Evolutionary conservation across 495 filamentous ascomycete genomes (phyloP).

Genomic region (Collariella sp.): DNA sequence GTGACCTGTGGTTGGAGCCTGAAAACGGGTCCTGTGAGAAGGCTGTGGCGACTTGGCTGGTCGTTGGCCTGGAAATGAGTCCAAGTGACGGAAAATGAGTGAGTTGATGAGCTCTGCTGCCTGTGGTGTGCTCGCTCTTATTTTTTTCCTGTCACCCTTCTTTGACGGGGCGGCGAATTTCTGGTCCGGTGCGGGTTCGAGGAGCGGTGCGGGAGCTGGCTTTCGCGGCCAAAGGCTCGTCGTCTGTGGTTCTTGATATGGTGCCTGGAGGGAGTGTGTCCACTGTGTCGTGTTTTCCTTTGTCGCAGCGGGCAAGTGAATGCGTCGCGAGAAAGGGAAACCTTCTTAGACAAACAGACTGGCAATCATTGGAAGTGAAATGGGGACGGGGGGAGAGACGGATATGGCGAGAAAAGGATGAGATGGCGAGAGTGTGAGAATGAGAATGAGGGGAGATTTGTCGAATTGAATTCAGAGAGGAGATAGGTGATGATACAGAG

Average conservation of each 20-base stretch:
- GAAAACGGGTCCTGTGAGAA: conserved; percentile 29
- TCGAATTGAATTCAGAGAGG: conserved; percentile 4
- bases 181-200: conserved; percentile 7
- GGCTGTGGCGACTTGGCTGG: conserved; percentile 24
- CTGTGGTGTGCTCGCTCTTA: background rate
- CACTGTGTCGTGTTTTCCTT: conserved; percentile 27
- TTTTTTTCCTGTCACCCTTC: conserved; percentile 9
- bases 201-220: conserved; percentile 6
- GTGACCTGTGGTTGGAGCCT: conserved; percentile 30
- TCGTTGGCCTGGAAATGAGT: conserved; percentile 7
- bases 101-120: conserved; percentile 4
- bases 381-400: background rate
- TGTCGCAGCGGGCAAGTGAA: conserved; percentile 41
- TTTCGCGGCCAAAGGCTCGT: conserved; percentile 4
- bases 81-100: background rate
- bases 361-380: conserved; percentile 18
- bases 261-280: conserved; percentile 9
- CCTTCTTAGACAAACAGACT: conserved; percentile 26
- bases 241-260: conserved; percentile 4
- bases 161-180: conserved; percentile 7
- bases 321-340: conserved; percentile 36
- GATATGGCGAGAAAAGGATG: conserved; percentile 11
- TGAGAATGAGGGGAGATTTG: background rate
- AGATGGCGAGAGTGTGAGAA: too few relatives aligned
- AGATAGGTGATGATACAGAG: conserved; percentile 21